Percentiles rank a stretch among this genome's conserved stretches.
phyloP scores from a whole-genome alignment of 129 eudicot genomes.

The Flaveria linearis region DNA sequence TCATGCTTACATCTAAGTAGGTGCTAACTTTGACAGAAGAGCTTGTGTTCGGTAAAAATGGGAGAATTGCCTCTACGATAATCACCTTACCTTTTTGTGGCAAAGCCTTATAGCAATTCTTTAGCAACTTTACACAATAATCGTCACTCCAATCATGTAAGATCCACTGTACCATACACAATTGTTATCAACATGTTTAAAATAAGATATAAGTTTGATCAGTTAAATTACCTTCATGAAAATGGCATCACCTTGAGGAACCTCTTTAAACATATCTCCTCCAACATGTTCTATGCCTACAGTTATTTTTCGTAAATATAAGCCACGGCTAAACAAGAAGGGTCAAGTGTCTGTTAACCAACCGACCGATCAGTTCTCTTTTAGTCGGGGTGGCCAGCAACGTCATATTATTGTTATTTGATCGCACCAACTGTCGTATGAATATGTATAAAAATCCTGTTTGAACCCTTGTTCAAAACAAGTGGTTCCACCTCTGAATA shows the following conservation, averaged over 20 bases:
- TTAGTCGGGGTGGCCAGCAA: not conserved
- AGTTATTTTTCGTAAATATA: not conserved
- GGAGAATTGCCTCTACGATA: conserved; percentile 32
- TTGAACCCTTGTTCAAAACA: too few relatives aligned
- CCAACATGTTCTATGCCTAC: conserved; percentile 47
- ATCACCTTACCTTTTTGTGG: conserved; percentile 51
- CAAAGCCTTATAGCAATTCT: conserved; percentile 48
- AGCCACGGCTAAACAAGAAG: not conserved
- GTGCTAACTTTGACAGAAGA: not conserved
- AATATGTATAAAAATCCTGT: not conserved
- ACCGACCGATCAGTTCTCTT: not conserved
- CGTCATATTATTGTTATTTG: not conserved
- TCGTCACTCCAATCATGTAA: conserved; percentile 60
- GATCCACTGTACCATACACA: conserved; percentile 36
- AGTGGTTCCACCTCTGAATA: too few relatives aligned
- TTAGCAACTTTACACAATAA: conserved; percentile 39
- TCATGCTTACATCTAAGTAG: conserved; percentile 32
- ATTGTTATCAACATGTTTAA: not conserved
- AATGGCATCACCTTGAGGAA: conserved; percentile 52
- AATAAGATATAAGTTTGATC: not conserved
- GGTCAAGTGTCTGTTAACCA: not conserved
- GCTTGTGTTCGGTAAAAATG: conserved; percentile 33
- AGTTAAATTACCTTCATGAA: conserved; percentile 52
- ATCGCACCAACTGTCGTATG: not conserved
- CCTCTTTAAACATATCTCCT: conserved; percentile 59